A percentile compares a stretch with the other conserved stretches of the same genome.
These are phyloP conservation scores for Aspergillus novoparasiticus DNA, from an alignment of 2,329 filamentous ascomycete genomes.

Conservation along the genomic window DNA sequence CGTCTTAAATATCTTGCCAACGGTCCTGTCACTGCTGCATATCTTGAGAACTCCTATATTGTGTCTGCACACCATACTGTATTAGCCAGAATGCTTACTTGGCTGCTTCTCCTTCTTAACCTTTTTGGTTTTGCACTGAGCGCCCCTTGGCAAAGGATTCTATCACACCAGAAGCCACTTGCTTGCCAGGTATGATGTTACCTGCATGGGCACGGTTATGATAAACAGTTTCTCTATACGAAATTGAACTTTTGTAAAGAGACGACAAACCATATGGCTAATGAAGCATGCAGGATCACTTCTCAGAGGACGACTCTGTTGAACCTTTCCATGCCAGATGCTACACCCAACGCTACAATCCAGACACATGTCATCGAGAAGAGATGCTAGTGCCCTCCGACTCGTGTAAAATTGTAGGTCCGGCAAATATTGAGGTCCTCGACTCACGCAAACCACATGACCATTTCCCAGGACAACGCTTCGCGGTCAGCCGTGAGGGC, in stretches of 20 bases:
- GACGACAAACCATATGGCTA: neutral
- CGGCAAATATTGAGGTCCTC: neutral
- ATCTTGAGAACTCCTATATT: neutral
- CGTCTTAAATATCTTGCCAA: neutral
- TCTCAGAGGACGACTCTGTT: neutral
- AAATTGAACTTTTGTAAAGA: neutral
- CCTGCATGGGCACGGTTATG: neutral
- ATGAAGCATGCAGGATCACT: neutral
- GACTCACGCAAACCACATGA: neutral
- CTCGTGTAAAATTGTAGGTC: neutral
- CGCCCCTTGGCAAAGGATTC: neutral
- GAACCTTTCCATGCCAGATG: neutral
- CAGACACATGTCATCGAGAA: neutral
- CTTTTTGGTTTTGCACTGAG: neutral
- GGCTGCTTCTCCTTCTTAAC: neutral
- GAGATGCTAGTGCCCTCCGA: neutral
- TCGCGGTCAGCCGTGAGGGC: neutral
- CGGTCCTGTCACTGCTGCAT: no score
- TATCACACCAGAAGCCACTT: neutral
- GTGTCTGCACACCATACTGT: neutral
- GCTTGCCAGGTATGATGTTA: neutral
- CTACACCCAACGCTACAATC: neutral
- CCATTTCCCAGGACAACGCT: neutral
- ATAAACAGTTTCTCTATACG: neutral
- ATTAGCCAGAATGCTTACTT: neutral